phyloP scores from a whole-genome alignment of 257 asterid species.

The Nicotiana otophora region DNA sequence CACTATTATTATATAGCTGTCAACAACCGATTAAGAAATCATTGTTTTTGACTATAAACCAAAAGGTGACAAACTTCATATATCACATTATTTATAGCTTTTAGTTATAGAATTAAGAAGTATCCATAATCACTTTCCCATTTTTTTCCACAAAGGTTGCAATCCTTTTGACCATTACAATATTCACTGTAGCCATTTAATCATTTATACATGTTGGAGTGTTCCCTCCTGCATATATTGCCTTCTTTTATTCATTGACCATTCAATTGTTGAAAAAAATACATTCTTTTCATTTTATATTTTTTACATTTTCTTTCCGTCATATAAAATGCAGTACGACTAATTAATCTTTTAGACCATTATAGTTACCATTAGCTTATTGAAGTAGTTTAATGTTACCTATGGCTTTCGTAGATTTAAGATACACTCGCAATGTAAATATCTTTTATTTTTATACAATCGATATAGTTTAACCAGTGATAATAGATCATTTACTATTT shows the following conservation, averaged over 20 bases:
- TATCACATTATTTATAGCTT: not conserved
- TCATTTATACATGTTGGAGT: conserved; percentile 3
- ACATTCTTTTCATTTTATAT: not conserved
- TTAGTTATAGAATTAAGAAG: not conserved
- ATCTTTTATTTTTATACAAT: too few relatives aligned
- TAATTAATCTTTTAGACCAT: not conserved
- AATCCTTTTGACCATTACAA: conserved; percentile 24
- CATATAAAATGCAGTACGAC: not conserved
- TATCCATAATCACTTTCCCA: not conserved
- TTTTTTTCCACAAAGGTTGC: conserved; percentile 15
- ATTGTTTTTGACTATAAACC: conserved; percentile 21
- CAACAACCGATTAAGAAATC: conserved; percentile 16
- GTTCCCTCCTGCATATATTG: not conserved
- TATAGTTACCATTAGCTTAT: not conserved
- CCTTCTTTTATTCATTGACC: not conserved
- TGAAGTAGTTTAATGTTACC: not conserved
- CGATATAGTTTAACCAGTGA: too few relatives aligned
- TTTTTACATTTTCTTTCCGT: not conserved
- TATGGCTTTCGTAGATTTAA: too few relatives aligned
- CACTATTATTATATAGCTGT: conserved; percentile 9
- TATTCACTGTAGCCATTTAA: not conserved
- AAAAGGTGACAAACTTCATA: conserved; percentile 6
- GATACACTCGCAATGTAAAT: too few relatives aligned
- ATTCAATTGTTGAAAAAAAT: not conserved
- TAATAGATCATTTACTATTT: too few relatives aligned